Conservation (phyloP, 345 rosid species). For the Eucalyptus pauciflora region DNA sequence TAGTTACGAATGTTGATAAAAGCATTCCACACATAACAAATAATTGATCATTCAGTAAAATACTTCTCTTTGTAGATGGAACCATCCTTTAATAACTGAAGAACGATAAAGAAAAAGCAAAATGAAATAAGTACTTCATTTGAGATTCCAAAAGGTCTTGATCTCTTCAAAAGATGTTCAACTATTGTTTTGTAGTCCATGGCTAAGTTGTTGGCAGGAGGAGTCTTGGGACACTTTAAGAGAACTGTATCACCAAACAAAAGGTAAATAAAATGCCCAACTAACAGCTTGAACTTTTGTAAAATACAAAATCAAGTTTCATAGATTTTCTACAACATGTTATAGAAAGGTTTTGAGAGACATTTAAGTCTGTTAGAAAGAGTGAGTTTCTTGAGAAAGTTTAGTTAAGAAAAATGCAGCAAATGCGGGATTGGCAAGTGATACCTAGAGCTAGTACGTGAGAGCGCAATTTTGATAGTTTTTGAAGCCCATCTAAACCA, state of each 20-base stretch:
- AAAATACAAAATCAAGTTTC: too few relatives aligned
- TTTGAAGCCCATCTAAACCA: too few relatives aligned
- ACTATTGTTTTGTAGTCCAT: conserved; percentile 8
- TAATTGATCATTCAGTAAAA: neutral
- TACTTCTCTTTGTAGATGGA: neutral
- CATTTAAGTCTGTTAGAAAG: neutral
- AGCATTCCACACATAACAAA: too few relatives aligned
- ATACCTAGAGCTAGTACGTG: neutral
- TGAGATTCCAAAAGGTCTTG: conserved; percentile 11
- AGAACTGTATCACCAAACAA: neutral
- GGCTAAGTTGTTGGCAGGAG: conserved; percentile 3
- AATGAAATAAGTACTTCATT: conserved; percentile 12
- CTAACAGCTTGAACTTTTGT: too few relatives aligned
- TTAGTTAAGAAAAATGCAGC: neutral
- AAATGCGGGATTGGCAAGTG: fast-evolving
- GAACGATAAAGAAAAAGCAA: neutral
- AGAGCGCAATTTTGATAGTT: neutral
- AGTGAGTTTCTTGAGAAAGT: neutral
- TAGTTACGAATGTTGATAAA: too few relatives aligned
- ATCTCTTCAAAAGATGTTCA: conserved; percentile 10
- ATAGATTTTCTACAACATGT: too few relatives aligned
- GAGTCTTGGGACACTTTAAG: conserved; percentile 10
- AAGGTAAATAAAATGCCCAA: neutral
- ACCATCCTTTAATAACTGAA: neutral
- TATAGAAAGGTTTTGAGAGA: too few relatives aligned